Evolutionary conservation across 2,329 filamentous ascomycete genomes (phyloP), one percentile per base, ranked within the genome.

Genomic region (Plenodomus tracheiphilus): DNA sequence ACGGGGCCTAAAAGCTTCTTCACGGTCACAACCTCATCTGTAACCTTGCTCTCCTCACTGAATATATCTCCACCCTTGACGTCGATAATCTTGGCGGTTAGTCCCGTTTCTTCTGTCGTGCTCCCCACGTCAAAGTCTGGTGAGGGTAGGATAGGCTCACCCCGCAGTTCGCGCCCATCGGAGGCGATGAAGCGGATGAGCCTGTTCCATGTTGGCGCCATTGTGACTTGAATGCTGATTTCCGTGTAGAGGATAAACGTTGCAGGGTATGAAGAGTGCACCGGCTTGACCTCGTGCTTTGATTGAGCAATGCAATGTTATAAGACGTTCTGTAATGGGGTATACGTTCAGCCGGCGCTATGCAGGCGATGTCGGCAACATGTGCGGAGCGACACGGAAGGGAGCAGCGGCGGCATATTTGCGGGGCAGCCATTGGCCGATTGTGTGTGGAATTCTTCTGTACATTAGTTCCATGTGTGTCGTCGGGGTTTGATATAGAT

Each of bases 181-280:
- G 73, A 75, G 13, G 79, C 75, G 15, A 76, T 70, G 61, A 84
- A 84, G 25, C 81, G 79, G 46, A 84, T 82, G 0, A 83, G 70
- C 43, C 80, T 72, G 46, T 77, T 70, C 81, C 81, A 84, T 34
- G 57, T 62, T 34, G 58, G 60, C 48, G 60, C 49, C 60, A 63
- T 61, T 51, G 38, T 47, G 34, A 38, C 19, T 18, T 44, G 22
- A 10, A 34, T 35, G 22, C 32, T 21, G 43, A 32, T 39, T 41
- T n/a, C n/a, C n/a, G 13, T 10, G 13, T 32, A 15, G 19, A 22
- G 21, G 13, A 36, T 10, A 25, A 10, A 25, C 15, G 7, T 15
- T 7, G 17, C 16, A 36, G 30, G 19, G 3, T n/a, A 17, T 19
- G 20, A 36, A 32, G 5, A 21, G n/a, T n/a, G n/a, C n/a, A n/a